Conservation (phyloP, 2,329 filamentous ascomycete species). For the Trichophyton verrucosum region DNA sequence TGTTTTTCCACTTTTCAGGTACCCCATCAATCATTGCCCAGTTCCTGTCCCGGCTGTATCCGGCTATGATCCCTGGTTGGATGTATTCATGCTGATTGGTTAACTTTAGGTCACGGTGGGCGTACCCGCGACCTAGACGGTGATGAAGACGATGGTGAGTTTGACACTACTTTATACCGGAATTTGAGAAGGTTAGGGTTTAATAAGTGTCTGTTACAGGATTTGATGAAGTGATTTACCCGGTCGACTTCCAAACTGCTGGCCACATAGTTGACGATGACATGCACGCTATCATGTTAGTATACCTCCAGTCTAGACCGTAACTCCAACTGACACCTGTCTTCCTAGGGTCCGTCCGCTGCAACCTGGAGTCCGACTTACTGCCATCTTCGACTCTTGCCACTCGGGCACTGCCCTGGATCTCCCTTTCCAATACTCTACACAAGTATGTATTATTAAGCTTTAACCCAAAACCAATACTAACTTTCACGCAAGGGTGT, state of each 20-base stretch:
- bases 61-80: not conserved
- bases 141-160: slow-evolving; percentile 5
- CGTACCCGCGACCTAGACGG: slow-evolving; percentile 5
- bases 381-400: slow-evolving; percentile 6
- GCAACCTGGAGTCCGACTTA: not conserved
- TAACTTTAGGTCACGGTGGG: slow-evolving; percentile 3
- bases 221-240: slow-evolving; percentile 5
- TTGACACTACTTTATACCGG: too few species aligned
- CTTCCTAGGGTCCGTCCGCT: slow-evolving; percentile 3
- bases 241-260: slow-evolving; percentile 3
- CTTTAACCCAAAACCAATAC: not conserved
- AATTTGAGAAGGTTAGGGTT: not conserved
- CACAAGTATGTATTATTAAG: not conserved
- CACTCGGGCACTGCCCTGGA: slow-evolving; percentile 5
- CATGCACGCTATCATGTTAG: slow-evolving; percentile 6
- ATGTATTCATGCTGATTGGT: not conserved
- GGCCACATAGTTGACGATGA: slow-evolving; percentile 6
- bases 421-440: slow-evolving; percentile 5
- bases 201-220: not conserved
- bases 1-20: slow-evolving; percentile 6
- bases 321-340: not conserved
- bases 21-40: not conserved
- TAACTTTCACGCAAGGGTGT: not conserved
- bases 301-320: not conserved
- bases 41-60: not conserved